Evolutionary conservation across 768 basidiomycete genomes (phyloP), one percentile per base, ranked within the genome.

Genomic region (Naganishia vishniacii): DNA sequence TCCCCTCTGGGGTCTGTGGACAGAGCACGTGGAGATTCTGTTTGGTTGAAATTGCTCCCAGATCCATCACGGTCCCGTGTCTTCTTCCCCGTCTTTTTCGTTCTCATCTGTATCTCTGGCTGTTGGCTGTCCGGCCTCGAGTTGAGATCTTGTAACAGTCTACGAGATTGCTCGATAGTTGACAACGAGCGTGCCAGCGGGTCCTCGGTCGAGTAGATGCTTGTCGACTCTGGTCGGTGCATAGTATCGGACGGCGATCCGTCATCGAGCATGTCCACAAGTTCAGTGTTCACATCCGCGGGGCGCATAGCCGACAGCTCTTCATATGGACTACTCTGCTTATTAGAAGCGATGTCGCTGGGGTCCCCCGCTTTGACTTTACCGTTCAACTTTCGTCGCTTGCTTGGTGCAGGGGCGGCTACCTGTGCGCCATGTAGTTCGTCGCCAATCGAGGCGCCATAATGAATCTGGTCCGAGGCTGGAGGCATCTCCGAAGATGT

Each of bases 51-150:
- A 37, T 42, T 18, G 41, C 28, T 53, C 7, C 29, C 26, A 41
- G 18, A 28, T 62, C 34, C 45, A 31, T 29, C 32, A 9, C 53
- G 31, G 1, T 56, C 53, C 34, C 53, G n/a, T 8, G 34, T 20
- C 23, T 56, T 56, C 34, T 56, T 56, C 13, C 53, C 34, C 32
- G 53, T 25, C n/a, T 23, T 56, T 29, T 56, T 56, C 4, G 53
- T 1, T 56, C 53, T 37, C 53, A 56, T 56, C 37, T 56, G 53
- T n/a, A 56, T 56, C 37, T 56, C 53, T 5, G 53, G 53, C 37
- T 56, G 32, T 9, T 56, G 26, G 53, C 53, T 56, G 20, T 56
- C 53, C 18, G 53, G 37, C 34, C 37, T 56, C n/a, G 53, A 20
- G n/a, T 40, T 56, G 28, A 56, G 23, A 34, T 56, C 53, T 26